Percentiles rank a stretch among this genome's conserved stretches.
Conservation (phyloP, 2,329 filamentous ascomycete genomes). For the Aquanectria penicillioides region DNA sequence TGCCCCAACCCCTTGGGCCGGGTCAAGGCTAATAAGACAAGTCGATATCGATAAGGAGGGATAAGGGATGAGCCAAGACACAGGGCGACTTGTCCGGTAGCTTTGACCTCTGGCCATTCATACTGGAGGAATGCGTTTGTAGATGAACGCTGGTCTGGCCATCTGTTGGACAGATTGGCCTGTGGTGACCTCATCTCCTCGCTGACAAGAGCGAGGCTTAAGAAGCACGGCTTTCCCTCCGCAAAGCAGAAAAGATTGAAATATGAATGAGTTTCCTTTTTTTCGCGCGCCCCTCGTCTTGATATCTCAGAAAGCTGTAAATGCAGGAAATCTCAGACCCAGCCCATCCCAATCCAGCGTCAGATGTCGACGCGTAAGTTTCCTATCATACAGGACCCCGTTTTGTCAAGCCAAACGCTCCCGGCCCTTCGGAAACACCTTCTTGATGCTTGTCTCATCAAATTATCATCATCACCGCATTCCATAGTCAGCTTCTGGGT, state of each 20-base stretch:
- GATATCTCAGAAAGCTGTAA: conserved; percentile 1
- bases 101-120: not conserved
- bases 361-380: not conserved
- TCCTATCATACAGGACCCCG: not conserved
- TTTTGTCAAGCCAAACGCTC: not conserved
- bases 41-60: not conserved
- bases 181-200: not conserved
- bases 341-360: conserved; percentile 1
- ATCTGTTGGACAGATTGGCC: not conserved
- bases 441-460: too few relatives aligned
- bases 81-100: conserved; percentile 11
- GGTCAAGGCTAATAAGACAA: not conserved
- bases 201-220: not conserved
- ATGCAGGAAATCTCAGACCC: not conserved
- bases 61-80: not conserved
- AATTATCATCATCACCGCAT: conserved; percentile 27
- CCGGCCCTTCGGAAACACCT: not conserved
- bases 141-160: not conserved
- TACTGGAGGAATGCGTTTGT: not conserved
- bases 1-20: not conserved
- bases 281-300: conserved; percentile 10
- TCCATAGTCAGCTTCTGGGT: conserved; percentile 37
- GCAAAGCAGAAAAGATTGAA: conserved; percentile 2
- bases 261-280: conserved; percentile 13
- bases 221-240: conserved; percentile 27